phyloP scores from a whole-genome alignment of 257 asterid genomes.

The Eucommia ulmoides region DNA sequence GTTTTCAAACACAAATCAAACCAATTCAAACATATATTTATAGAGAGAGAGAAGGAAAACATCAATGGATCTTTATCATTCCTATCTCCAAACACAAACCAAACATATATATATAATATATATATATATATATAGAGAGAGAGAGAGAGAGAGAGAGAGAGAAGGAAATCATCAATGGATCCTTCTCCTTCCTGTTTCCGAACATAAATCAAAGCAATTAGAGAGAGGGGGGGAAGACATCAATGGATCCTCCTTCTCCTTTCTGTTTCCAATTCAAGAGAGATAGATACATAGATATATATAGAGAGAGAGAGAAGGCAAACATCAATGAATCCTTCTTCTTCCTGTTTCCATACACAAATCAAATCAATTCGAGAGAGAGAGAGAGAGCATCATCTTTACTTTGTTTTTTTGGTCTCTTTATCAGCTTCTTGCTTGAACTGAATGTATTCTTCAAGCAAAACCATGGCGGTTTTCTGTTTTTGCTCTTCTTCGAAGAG shows the following conservation, averaged over 20 bases:
- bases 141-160: not conserved
- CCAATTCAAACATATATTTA: no score
- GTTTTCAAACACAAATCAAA: conserved; percentile 3
- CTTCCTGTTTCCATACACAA: conserved; percentile 36
- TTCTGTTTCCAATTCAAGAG: no score
- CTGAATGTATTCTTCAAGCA: conserved; percentile 80
- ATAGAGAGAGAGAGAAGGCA: not conserved
- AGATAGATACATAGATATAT: not conserved
- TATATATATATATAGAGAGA: no score
- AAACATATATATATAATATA: no score
- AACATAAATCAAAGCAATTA: not conserved
- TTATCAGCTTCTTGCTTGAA: conserved; percentile 58
- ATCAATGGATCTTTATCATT: no score
- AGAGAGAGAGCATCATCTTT: no score
- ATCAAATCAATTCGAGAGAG: no score
- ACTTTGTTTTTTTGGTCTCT: conserved; percentile 54
- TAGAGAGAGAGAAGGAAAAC: no score
- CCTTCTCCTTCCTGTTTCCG: conserved; percentile 57
- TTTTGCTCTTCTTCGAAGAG: conserved; percentile 85
- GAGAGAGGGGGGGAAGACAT: no score
- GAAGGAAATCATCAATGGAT: not conserved
- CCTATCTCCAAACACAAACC: no score
- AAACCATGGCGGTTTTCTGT: conserved; percentile 76
- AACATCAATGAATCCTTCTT: conserved; percentile 21
- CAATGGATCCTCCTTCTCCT: no score